These are phyloP conservation scores for Lonicera japonica DNA, from an alignment of 129 eudicot species.

Conservation along the genomic window DNA sequence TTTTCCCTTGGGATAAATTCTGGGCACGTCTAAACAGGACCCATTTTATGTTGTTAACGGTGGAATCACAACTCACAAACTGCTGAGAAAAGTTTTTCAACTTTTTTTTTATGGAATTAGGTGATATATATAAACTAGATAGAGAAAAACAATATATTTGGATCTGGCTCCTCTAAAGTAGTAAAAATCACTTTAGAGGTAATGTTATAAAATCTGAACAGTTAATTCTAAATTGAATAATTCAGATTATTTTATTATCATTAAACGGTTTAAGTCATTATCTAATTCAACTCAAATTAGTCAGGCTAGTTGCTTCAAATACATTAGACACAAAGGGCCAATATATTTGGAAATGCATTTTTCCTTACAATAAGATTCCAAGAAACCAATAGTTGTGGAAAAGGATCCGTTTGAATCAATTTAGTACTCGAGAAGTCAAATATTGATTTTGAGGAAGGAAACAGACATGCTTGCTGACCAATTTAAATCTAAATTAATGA, in stretches of 20 bases:
- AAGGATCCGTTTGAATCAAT: background rate
- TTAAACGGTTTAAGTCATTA: too few species aligned
- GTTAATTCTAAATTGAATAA: too few species aligned
- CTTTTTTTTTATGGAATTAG: background rate
- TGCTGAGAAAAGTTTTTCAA: background rate
- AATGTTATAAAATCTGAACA: too few species aligned
- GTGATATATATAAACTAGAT: background rate
- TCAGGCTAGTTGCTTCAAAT: too few species aligned
- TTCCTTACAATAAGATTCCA: too few species aligned
- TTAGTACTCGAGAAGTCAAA: conserved; percentile 7
- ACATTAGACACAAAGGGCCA: too few species aligned
- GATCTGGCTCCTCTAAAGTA: too few species aligned
- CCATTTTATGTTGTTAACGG: conserved; percentile 4
- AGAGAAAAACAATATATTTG: background rate
- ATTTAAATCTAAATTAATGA: conserved; percentile 5
- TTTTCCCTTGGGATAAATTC: background rate
- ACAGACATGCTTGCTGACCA: conserved; percentile 49
- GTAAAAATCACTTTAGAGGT: too few species aligned
- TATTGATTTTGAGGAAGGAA: conserved; percentile 17
- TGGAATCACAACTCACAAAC: conserved; percentile 5
- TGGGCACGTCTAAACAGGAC: conserved; percentile 1
- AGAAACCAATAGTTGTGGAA: too few species aligned
- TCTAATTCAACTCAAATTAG: too few species aligned
- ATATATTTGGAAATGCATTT: too few species aligned
- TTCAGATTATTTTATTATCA: too few species aligned